Evolutionary conservation across 768 basidiomycete genomes (phyloP).

Genomic region (Lyophyllum semitale): DNA sequence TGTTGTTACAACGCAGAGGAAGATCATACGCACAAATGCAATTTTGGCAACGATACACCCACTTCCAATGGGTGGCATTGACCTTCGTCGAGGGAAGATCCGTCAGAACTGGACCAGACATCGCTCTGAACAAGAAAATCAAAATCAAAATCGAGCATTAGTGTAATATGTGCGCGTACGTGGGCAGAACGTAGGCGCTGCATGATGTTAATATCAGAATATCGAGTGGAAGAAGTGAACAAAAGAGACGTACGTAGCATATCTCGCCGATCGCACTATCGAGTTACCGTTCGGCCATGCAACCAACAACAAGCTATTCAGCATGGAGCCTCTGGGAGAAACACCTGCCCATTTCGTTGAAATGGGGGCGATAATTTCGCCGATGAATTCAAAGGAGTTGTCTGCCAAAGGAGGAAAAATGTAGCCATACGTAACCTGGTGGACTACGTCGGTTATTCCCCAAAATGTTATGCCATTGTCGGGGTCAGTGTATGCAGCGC

Average conservation of each 20-base stretch:
- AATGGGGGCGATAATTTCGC: constrained; percentile 59
- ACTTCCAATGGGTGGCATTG: constrained; percentile 67
- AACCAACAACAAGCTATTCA: constrained; percentile 55
- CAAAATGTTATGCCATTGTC: constrained; percentile 59
- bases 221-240: background rate
- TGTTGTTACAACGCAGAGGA: no score
- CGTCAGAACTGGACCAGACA: constrained; percentile 54
- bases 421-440: constrained; percentile 47
- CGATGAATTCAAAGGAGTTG: constrained; percentile 57
- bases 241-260: constrained; percentile 46
- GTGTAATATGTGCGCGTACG: constrained; percentile 36
- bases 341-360: constrained; percentile 57
- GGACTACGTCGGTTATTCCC: constrained; percentile 43
- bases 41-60: constrained; percentile 70
- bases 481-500: constrained; percentile 47
- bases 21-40: constrained; percentile 58
- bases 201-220: background rate
- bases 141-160: background rate
- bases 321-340: constrained; percentile 55
- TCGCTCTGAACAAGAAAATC: constrained; percentile 27
- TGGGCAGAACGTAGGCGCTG: constrained; percentile 54
- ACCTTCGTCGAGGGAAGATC: constrained; percentile 50
- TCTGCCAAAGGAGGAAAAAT: constrained; percentile 49
- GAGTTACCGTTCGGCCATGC: constrained; percentile 60
- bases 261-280: constrained; percentile 55